A percentile compares a stretch with the other conserved stretches of the same genome.
Evolutionary conservation across 805 yeast species (phyloP).

Genomic region (Helenozyma baotianmanensis): DNA sequence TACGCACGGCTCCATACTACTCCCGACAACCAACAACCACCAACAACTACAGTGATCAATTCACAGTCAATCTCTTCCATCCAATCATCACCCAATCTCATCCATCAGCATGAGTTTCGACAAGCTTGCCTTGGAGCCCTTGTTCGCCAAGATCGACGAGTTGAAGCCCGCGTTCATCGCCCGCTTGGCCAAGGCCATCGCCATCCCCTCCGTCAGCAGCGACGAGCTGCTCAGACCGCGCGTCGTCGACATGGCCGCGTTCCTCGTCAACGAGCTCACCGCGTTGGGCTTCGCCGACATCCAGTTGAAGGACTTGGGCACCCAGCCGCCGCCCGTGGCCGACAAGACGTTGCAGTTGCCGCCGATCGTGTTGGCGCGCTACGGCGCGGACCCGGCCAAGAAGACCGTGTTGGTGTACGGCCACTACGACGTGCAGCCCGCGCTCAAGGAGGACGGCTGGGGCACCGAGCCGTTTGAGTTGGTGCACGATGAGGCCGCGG

Average conservation of each 20-base stretch:
- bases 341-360: constrained; percentile 71
- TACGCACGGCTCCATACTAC: no score
- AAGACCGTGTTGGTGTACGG: constrained; percentile 91
- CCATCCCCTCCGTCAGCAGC: constrained; percentile 90
- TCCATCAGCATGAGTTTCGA: constrained; percentile 39
- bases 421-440: constrained; percentile 99
- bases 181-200: constrained; percentile 77
- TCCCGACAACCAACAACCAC: no score
- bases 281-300: constrained; percentile 77
- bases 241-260: constrained; percentile 87
- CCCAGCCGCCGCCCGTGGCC: constrained; percentile 86
- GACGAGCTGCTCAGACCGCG: constrained; percentile 85
- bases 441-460: constrained; percentile 92
- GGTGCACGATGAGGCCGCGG: constrained; percentile 53
- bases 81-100: no score
- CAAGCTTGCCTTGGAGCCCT: constrained; percentile 39
- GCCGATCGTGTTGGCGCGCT: constrained; percentile 89
- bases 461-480: constrained; percentile 82
- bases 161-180: constrained; percentile 70
- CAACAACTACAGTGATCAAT: no score
- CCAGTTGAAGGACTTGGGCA: constrained; percentile 76
- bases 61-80: no score
- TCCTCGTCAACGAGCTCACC: constrained; percentile 64
- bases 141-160: constrained; percentile 62
- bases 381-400: constrained; percentile 76